phyloP scores from a whole-genome alignment of 2,329 filamentous ascomycete species.

The Epichloe aotearoae region DNA sequence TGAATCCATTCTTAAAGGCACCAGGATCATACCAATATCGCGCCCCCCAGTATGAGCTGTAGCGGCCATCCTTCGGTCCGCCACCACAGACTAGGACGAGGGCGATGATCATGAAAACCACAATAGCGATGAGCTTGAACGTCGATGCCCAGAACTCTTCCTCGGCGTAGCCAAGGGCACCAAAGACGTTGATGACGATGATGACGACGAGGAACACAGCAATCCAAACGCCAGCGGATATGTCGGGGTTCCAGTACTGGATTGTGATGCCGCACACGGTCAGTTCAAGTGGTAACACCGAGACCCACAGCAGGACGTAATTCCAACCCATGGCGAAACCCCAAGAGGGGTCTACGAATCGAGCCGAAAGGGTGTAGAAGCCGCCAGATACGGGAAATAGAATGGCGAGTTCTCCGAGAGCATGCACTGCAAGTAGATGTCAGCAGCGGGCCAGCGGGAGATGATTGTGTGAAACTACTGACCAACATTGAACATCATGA shows the following conservation, averaged over 20 bases:
- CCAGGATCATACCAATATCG: conserved; percentile 37
- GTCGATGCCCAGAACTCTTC: conserved; percentile 40
- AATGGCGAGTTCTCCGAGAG: conserved; percentile 44
- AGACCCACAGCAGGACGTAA: conserved; percentile 34
- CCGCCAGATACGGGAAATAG: conserved; percentile 47
- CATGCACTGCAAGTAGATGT: conserved; percentile 27
- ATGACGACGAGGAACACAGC: conserved; percentile 34
- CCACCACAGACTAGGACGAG: conserved; percentile 47
- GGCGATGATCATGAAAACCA: conserved; percentile 46
- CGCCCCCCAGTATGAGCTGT: conserved; percentile 36
- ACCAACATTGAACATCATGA: conserved; percentile 47
- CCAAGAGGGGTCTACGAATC: conserved; percentile 47
- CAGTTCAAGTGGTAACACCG: conserved; percentile 33
- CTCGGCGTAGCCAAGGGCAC: conserved; percentile 34
- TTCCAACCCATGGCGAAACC: conserved; percentile 40
- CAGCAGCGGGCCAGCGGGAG: neutral
- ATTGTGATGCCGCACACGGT: conserved; percentile 37
- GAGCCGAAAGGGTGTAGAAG: conserved; percentile 45
- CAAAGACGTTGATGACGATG: conserved; percentile 36
- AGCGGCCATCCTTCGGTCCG: conserved; percentile 35
- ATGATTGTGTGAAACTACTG: conserved; percentile 2
- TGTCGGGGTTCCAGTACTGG: conserved; percentile 34
- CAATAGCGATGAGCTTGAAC: conserved; percentile 39
- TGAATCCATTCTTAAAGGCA: conserved; percentile 59
- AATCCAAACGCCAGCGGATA: conserved; percentile 35